Conservation (phyloP, 2,329 filamentous ascomycete genomes). For the Calonectria honghensis region DNA sequence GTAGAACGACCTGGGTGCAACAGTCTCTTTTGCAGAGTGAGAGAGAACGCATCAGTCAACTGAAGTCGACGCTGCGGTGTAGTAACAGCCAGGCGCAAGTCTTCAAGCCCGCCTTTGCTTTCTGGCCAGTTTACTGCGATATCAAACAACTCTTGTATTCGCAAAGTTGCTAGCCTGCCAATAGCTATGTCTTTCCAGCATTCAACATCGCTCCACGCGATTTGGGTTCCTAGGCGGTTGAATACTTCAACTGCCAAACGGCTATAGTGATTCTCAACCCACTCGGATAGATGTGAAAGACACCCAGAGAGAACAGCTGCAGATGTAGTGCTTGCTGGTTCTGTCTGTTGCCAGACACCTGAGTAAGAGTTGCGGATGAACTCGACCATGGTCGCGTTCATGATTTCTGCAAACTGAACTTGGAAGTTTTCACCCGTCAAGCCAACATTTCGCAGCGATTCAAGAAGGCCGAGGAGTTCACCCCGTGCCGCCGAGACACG, state of each 20-base stretch:
- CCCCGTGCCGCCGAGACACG: constrained; percentile 64
- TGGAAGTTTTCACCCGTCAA: constrained; percentile 82
- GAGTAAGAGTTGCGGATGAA: constrained; percentile 78
- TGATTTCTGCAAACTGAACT: constrained; percentile 81
- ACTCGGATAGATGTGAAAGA: constrained; percentile 76
- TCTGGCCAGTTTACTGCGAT: constrained; percentile 85
- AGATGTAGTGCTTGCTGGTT: constrained; percentile 41
- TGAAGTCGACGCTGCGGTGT: constrained; percentile 81
- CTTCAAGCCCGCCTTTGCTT: constrained; percentile 82
- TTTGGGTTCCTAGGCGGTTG: constrained; percentile 64
- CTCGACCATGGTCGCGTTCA: constrained; percentile 78
- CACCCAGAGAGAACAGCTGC: constrained; percentile 69
- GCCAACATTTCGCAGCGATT: constrained; percentile 78
- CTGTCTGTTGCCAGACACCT: constrained; percentile 72
- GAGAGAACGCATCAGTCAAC: constrained; percentile 81
- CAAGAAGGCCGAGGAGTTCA: constrained; percentile 74
- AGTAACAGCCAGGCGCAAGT: constrained; percentile 82
- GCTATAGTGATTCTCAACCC: constrained; percentile 81
- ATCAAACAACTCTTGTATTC: constrained; percentile 85
- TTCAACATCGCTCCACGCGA: constrained; percentile 75
- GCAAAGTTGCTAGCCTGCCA: constrained; percentile 79
- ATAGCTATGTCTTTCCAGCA: constrained; percentile 83
- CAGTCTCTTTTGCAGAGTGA: constrained; percentile 78
- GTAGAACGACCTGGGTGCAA: constrained; percentile 86
- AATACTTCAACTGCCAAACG: constrained; percentile 79